Evolutionary conservation across 352 stramenopile genomes (phyloP).

Genomic region (Thalassiosira mediterranea): DNA sequence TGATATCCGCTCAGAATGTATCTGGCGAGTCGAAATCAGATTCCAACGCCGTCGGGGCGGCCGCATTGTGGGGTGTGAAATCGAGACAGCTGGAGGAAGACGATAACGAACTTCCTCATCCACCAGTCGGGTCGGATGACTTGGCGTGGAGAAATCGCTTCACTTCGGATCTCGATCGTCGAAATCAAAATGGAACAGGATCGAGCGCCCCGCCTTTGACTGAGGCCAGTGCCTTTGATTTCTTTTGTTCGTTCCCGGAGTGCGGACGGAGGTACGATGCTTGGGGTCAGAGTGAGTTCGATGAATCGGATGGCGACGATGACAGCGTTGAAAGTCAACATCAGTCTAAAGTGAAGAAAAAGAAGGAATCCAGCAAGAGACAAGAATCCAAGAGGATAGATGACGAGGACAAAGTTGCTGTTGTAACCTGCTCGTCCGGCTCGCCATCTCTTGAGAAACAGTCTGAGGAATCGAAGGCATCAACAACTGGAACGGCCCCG

Average conservation of each 20-base stretch:
- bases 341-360: constrained; percentile 12
- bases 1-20: constrained; percentile 24
- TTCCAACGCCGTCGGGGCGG: background rate
- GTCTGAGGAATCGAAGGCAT: constrained; percentile 3
- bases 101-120: constrained; percentile 22
- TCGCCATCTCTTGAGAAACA: constrained; percentile 25
- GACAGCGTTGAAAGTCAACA: constrained; percentile 8
- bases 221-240: constrained; percentile 27
- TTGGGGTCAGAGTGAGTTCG: background rate
- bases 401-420: constrained; percentile 22
- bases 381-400: too few species aligned
- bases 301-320: constrained; percentile 33
- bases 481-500: constrained; percentile 1
- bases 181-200: background rate
- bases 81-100: constrained; percentile 33
- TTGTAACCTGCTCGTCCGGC: constrained; percentile 34
- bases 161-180: background rate
- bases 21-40: constrained; percentile 2
- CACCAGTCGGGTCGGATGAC: constrained; percentile 1
- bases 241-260: constrained; percentile 44
- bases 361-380: too few species aligned
- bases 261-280: constrained; percentile 20
- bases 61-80: constrained; percentile 34
- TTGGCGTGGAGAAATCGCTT: constrained; percentile 12
- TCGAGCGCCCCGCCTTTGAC: background rate